phyloP scores from a whole-genome alignment of 345 rosid species.

The Capsella bursapastoris region DNA sequence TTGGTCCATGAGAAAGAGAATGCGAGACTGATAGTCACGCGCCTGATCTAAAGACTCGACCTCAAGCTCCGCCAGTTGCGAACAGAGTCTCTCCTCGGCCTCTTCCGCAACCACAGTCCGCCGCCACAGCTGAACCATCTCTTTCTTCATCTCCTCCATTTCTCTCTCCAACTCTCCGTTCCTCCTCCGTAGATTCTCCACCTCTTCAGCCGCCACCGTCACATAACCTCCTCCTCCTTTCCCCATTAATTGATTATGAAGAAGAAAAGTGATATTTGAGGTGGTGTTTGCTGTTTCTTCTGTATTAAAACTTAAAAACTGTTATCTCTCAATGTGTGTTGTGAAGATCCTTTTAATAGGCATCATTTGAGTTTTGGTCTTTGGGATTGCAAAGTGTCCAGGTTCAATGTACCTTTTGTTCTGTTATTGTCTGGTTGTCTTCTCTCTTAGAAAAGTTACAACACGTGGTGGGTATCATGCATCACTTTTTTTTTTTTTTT shows the following conservation, averaged over 20 bases:
- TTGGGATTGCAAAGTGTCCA: slow-evolving; percentile 49
- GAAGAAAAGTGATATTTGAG: neutral
- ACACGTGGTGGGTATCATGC: slow-evolving; percentile 27
- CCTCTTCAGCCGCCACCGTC: slow-evolving; percentile 24
- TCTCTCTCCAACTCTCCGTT: slow-evolving; percentile 63
- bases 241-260: neutral
- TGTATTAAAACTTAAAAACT: neutral
- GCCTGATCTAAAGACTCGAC: slow-evolving; percentile 77
- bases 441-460: neutral
- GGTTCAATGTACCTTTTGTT: slow-evolving; percentile 65
- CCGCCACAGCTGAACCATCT: slow-evolving; percentile 48
- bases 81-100: slow-evolving; percentile 82
- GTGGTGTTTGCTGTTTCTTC: neutral
- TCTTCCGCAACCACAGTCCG: slow-evolving; percentile 74
- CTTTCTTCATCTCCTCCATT: slow-evolving; percentile 34
- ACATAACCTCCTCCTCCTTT: slow-evolving; percentile 27
- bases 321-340: neutral
- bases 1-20: slow-evolving; percentile 59
- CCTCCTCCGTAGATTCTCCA: slow-evolving; percentile 51
- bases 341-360: slow-evolving; percentile 33
- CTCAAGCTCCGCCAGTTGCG: slow-evolving; percentile 85
- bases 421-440: neutral
- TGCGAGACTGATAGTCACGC: slow-evolving; percentile 61
- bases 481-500: too few relatives aligned
- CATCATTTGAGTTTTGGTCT: slow-evolving; percentile 19